phyloP scores from a whole-genome alignment of 2,329 filamentous ascomycete genomes.

The Penicillium sp. region DNA sequence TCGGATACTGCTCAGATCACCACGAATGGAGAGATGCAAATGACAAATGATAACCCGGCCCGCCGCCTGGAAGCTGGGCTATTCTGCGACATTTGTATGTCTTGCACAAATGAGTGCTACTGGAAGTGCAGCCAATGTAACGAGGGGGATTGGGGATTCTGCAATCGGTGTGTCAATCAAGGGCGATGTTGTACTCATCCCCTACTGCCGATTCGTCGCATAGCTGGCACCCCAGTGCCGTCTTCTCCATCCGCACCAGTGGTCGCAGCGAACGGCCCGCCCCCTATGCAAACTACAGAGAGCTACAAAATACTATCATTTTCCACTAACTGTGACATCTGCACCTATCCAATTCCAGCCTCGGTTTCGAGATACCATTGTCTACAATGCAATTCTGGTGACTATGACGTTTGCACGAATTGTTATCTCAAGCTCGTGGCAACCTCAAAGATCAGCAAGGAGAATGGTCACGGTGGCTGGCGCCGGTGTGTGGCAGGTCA shows the following conservation, averaged over 20 bases:
- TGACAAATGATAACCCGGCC: slow-evolving; percentile 67
- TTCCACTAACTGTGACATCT: slow-evolving; percentile 76
- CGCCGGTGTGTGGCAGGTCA: slow-evolving; percentile 77
- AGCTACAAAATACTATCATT: slow-evolving; percentile 70
- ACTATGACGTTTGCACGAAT: slow-evolving; percentile 79
- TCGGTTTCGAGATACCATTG: slow-evolving; percentile 76
- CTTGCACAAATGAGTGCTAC: slow-evolving; percentile 77
- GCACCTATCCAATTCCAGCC: slow-evolving; percentile 69
- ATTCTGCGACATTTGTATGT: slow-evolving; percentile 76
- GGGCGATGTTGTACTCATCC: slow-evolving; percentile 79
- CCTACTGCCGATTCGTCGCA: slow-evolving; percentile 71
- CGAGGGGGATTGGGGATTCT: slow-evolving; percentile 93
- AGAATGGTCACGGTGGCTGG: slow-evolving; percentile 82
- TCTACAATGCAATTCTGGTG: slow-evolving; percentile 71
- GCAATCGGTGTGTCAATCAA: slow-evolving; percentile 81
- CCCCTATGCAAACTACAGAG: slow-evolving; percentile 42
- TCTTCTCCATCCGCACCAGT: slow-evolving; percentile 13
- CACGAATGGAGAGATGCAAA: slow-evolving; percentile 45
- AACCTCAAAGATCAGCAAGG: slow-evolving; percentile 64
- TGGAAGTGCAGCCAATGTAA: slow-evolving; percentile 90
- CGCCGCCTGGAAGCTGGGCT: slow-evolving; percentile 72
- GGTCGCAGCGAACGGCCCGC: slow-evolving; percentile 25
- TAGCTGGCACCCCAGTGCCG: slow-evolving; percentile 31
- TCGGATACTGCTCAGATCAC: slow-evolving; percentile 24
- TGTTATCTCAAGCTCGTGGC: slow-evolving; percentile 73